Base-by-base conservation (phyloP, 345 rosid species). In the Laguncularia racemosa region DNA sequence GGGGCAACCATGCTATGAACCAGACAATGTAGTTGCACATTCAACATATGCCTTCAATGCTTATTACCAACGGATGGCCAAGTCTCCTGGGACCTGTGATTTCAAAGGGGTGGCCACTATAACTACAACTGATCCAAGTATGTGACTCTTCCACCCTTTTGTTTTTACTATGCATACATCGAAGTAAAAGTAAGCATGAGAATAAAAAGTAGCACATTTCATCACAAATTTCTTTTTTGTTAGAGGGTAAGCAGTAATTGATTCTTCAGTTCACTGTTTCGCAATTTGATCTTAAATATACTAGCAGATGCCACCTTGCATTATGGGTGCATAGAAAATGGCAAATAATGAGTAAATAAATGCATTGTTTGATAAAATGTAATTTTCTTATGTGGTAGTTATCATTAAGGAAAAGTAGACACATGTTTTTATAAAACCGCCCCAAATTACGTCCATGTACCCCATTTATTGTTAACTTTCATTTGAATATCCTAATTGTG, bases 51-150 rank as follows among this genome's bases (percentile, higher is more conserved):
- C 99, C 67, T 95, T 88, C 78, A 81, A 95, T 71, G 71, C 92
- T 20, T 95, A 95, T 72, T 95, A 73, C 76, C 99, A 95, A 71
- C 61, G 46, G 67, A 88, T 78, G 88, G 73, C 61, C 20, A 90
- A 85, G 71, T 76, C 89, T 67, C 61, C 74, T 0, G 97, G 99
- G 64, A 82, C 85, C 33, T 95, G 99, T 72, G 96, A 95, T 72
- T 95, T 95, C 61, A 89, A 88, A 65, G 99, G 97, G 47, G 97
- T 88, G 9, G 97, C 97, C 28, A 67, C 86, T 17, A 70, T 90
- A 72, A 87, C 97, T 13, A 84, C 95, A 26, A 84, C 87, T 33
- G 91, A 95, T 67, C 97, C 97, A 66, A 95, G 99, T 93, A 87
- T 48, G 86, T 64, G 20, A 49, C 56, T 26, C 15, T 46, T 12